Conservation (phyloP, 495 filamentous ascomycete genomes). For the Pyrenopolyporus hunteri region DNA sequence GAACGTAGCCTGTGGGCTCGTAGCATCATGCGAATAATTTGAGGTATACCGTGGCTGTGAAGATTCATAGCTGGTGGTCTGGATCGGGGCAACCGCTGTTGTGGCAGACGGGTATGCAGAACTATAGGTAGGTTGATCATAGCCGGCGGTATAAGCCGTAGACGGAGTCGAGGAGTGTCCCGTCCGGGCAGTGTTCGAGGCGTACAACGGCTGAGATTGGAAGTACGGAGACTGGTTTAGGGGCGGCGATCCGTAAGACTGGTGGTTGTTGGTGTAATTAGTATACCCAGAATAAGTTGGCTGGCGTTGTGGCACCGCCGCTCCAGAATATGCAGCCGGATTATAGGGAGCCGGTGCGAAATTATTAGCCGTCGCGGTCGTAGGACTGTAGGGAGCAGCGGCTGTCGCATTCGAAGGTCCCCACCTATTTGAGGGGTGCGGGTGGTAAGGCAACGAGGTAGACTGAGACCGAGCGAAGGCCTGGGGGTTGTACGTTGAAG, state of each 20-base stretch:
- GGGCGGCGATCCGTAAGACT: constrained; percentile 47
- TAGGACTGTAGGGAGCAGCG: constrained; percentile 39
- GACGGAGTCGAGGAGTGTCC: constrained; percentile 42
- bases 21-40: constrained; percentile 25
- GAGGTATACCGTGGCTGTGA: constrained; percentile 30
- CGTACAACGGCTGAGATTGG: constrained; percentile 41
- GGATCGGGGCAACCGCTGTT: constrained; percentile 11
- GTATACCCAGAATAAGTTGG: constrained; percentile 52
- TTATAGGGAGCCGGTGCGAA: constrained; percentile 54
- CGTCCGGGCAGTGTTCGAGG: constrained; percentile 40
- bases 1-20: constrained; percentile 36
- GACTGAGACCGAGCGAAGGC: constrained; percentile 73
- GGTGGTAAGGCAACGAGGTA: constrained; percentile 52
- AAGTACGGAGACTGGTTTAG: constrained; percentile 46
- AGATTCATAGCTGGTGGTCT: constrained; percentile 29
- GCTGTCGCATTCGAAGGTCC: constrained; percentile 21
- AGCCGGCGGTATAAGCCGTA: constrained; percentile 38
- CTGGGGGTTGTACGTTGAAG: constrained; percentile 80
- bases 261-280: constrained; percentile 40
- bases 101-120: constrained; percentile 42
- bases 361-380: constrained; percentile 24
- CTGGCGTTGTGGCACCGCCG: constrained; percentile 50
- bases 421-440: constrained; percentile 46
- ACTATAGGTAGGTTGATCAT: constrained; percentile 44
- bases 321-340: constrained; percentile 56